Conservation (phyloP, 1,139 yeast genomes). For the Lizanozyma gosingica region DNA sequence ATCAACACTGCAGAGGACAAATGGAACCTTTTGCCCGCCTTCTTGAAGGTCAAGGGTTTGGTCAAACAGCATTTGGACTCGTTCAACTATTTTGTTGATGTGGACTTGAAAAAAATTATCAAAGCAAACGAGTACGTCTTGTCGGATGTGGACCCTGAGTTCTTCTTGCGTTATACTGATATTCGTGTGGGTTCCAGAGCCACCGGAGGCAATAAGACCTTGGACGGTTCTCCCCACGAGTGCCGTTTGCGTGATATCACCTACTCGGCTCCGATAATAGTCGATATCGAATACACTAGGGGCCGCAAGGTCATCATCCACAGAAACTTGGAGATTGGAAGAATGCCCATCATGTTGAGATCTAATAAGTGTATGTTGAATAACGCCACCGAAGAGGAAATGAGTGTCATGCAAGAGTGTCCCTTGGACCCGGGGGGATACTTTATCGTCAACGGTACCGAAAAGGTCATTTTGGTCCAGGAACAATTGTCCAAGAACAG, state of each 20-base stretch:
- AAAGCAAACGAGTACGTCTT: slow-evolving; percentile 82
- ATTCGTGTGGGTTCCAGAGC: slow-evolving; percentile 79
- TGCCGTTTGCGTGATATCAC: slow-evolving; percentile 93
- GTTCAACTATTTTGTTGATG: slow-evolving; percentile 90
- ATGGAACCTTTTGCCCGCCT: slow-evolving; percentile 95
- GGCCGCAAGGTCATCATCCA: slow-evolving; percentile 89
- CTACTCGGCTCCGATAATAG: slow-evolving; percentile 92
- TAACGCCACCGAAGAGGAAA: slow-evolving; percentile 67
- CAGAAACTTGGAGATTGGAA: slow-evolving; percentile 85
- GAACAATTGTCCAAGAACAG: slow-evolving; percentile 96
- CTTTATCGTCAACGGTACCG: slow-evolving; percentile 95
- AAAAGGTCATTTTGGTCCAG: slow-evolving; percentile 91
- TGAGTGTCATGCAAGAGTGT: slow-evolving; percentile 90
- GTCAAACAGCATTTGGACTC: slow-evolving; percentile 97
- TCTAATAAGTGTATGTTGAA: slow-evolving; percentile 83
- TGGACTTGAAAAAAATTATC: slow-evolving; percentile 85
- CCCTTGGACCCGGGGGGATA: slow-evolving; percentile 99
- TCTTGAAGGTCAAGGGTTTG: slow-evolving; percentile 87
- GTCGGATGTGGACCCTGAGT: slow-evolving; percentile 95
- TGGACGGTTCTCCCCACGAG: slow-evolving; percentile 82
- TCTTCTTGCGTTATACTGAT: slow-evolving; percentile 83
- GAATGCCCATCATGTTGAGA: slow-evolving; percentile 97
- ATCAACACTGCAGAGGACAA: slow-evolving; percentile 87
- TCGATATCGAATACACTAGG: slow-evolving; percentile 93
- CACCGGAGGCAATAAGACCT: slow-evolving; percentile 30